Base-by-base conservation (phyloP, 1,284 basidiomycete species). In the Coniophora puteana region DNA sequence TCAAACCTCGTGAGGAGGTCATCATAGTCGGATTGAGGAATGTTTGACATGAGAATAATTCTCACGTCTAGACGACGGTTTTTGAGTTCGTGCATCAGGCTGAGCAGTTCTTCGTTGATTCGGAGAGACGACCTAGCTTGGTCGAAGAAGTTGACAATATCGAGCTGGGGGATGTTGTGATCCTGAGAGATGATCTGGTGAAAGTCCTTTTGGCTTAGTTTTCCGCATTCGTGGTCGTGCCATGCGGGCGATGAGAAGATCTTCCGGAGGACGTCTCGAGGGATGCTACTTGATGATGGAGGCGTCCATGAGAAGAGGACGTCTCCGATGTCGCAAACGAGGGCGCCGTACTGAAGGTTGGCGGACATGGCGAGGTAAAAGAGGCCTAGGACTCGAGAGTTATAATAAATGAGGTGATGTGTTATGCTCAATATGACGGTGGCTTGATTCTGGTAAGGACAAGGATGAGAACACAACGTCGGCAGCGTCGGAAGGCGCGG, bases 41-140 rank as follows among this genome's bases (percentile, higher is more conserved):
- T 78, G 54, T 80, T 80, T 20, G 75, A 77, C 72, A 79, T 77
- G 25, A 76, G 76, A 40, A 71, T 75, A 20, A 79, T 63, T 21
- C 56, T 63, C 5, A 75, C 57, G n/a, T 55, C 47, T n/a, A n/a
- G n/a, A n/a, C n/a, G n/a, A 16, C 65, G 58, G 10, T 51, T 51
- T 51, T 73, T 74, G 32, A 80, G 58, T 36, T 72, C 64, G 8
- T 64, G 62, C 34, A 79, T 69, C 35, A 79, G 57, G 23, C 57
- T 49, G 29, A 76, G 64, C 50, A 81, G 62, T 11, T 66, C 59
- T 23, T 68, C 54, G 44, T 76, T 65, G 7, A 66, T 59, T 31
- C 62, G 54, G 14, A 78, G 57, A 11, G 73, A 72, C 28, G 69
- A 66, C 4, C 72, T 66, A 26, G 74, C 74, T 35, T 68, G 59